These are phyloP conservation scores for Trametes punicea DNA, from an alignment of 768 basidiomycete genomes.

Conservation along the genomic window DNA sequence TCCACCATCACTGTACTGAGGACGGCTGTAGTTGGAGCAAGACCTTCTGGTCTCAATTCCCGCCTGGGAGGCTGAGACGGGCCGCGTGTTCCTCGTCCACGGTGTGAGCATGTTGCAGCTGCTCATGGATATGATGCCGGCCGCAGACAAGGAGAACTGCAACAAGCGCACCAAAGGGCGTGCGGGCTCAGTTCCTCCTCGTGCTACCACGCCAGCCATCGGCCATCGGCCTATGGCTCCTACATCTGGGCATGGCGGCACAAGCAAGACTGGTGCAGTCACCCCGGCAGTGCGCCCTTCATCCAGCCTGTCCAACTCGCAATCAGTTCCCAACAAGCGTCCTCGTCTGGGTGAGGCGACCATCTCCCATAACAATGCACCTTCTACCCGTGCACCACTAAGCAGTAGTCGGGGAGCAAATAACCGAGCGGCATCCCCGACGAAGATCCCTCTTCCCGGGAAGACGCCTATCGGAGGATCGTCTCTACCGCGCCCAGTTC, in stretches of 20 bases:
- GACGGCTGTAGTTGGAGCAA: conserved; percentile 87
- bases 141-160: conserved; percentile 77
- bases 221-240: conserved; percentile 32
- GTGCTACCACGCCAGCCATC: conserved; percentile 55
- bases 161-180: conserved; percentile 29
- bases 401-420: conserved; percentile 34
- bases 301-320: conserved; percentile 39
- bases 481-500: conserved; percentile 38
- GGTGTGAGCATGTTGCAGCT: conserved; percentile 78
- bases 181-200: conserved; percentile 58
- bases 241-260: conserved; percentile 23
- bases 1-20: too few relatives aligned
- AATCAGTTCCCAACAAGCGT: conserved; percentile 61
- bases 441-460: conserved; percentile 37
- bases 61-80: conserved; percentile 78
- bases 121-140: conserved; percentile 65
- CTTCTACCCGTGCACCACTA: conserved; percentile 7
- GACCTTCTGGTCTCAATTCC: conserved; percentile 79
- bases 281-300: conserved; percentile 64
- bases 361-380: conserved; percentile 18
- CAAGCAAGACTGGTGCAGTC: conserved; percentile 39
- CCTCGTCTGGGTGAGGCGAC: conserved; percentile 49
- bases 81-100: conserved; percentile 76
- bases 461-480: conserved; percentile 34
- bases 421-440: conserved; percentile 41